Evolutionary conservation across 208 protist genomes (phyloP), one percentile per base, ranked within the genome.

Genomic region (Borovskyia barvae): DNA sequence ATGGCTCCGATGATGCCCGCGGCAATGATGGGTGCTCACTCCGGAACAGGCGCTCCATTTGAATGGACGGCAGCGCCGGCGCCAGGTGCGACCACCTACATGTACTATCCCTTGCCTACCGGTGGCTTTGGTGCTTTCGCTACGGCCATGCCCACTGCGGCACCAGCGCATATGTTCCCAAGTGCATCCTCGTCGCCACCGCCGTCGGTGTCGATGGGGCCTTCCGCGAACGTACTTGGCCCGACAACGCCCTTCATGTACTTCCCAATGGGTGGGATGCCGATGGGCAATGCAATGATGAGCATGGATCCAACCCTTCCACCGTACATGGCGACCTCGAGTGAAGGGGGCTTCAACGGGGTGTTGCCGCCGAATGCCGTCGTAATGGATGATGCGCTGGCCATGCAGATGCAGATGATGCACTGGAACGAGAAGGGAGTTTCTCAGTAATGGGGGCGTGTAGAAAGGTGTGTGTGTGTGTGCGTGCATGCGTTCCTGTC

Each of bases 61-160:
- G 53, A 69, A 14, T 56, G 63, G 40, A 45, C 17, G 26, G 30
- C 49, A 14, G 5, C 51, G 28, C 28, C 19, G 3, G 45, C 45
- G 0, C 15, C 47, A 5, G 54, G 54, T 26, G 28, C 41, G 25
- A n/a, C 30, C 6, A 33, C 63, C 15, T 32, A 56, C 6, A 37
- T 69, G 45, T 69, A 61, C 63, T 69, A 58, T 35, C 36, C 63
- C 5, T 2, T 69, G 36, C 63, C 63, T 5, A 40, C 11, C 22
- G 30, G 20, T n/a, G 49, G 20, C 24, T 58, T 43, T 29, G 37
- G 37, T n/a, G 52, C 52, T 20, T 47, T 35, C 8, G 20, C 39
- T 17, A 15, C 39, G 11, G 24, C 52, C 26, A 25, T 37, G 5
- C 12, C 52, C 8, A 7, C 20, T 29, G 39, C 4, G 7, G 19